Evolutionary conservation across 257 asterid species (phyloP).

Genomic region (Misopates orontium): DNA sequence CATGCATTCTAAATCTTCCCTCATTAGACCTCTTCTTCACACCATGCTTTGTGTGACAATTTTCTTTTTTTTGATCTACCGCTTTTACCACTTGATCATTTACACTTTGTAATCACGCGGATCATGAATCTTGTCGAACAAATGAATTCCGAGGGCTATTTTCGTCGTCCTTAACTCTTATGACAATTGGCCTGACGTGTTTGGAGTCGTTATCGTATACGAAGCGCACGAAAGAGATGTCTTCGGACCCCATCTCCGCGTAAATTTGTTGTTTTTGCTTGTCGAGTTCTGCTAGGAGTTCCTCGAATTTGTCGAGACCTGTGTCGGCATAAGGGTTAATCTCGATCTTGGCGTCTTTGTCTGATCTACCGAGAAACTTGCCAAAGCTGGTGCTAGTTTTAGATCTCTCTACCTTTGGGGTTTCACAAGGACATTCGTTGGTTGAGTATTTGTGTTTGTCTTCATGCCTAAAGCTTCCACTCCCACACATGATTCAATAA

Average conservation of each 20-base stretch:
- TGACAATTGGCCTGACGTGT: constrained; percentile 46
- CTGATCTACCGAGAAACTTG: constrained; percentile 29
- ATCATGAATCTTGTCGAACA: background rate
- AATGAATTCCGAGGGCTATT: background rate
- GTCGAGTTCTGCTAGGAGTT: constrained; percentile 55
- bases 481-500: constrained; percentile 41
- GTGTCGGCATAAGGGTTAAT: constrained; percentile 44
- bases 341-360: constrained; percentile 42
- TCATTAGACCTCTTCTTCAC: background rate
- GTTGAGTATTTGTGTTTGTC: constrained; percentile 32
- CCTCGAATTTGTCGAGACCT: constrained; percentile 56
- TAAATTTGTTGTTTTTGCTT: constrained; percentile 48
- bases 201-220: constrained; percentile 50
- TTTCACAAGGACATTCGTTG: constrained; percentile 48
- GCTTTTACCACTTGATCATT: background rate
- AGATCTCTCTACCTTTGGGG: constrained; percentile 53
- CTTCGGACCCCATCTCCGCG: constrained; percentile 46
- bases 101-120: background rate
- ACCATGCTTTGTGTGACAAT: background rate
- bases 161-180: too few species aligned
- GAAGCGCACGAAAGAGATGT: constrained; percentile 55
- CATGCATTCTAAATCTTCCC: constrained; percentile 5
- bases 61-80: background rate
- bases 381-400: constrained; percentile 34
- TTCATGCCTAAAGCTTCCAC: constrained; percentile 43